Base-by-base conservation (phyloP, 192 early-diverging fungal species). In the Pilaira anomala region DNA sequence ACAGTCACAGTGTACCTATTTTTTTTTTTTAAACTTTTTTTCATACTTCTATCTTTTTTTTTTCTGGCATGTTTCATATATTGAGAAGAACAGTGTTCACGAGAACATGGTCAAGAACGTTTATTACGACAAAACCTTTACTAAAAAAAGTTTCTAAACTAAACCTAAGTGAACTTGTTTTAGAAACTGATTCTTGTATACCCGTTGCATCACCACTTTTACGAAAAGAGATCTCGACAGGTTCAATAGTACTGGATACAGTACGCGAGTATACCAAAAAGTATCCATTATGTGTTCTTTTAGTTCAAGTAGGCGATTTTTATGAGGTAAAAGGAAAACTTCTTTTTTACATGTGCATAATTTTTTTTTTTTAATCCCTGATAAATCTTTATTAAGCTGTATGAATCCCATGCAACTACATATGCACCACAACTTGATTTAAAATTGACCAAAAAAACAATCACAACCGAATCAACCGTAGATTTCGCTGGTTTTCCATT, bases 251-350 rank as follows among this genome's bases (percentile, higher is more conserved):
- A 5, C 36, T 76, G 16, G 68, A 76, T 55, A 52, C 64, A 2
- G 86, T 87, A 12, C 79, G 83, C 41, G 63, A 79, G 48, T 76
- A 70, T 51, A 78, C 85, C 33, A 68, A 77, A 28, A 68, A 82
- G 18, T 85, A 92, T 62, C 88, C 88, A 0, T 57, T 78, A 21
- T 87, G 88, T 63, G 85, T 90, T 16, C 68, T 92, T 1, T 77
- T 92, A 12, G 79, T 86, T 14, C 84, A 85, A 30, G 90, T 92
- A 19, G 90, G 90, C n/a, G 85, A 87, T 57, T 90, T 92, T 60
- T 92, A 90, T 69, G 90, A 92, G 74, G 82, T 84, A 80, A 59
- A 9, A 9, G 12, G 13, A 46, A 36, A 36, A 3, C 33, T n/a
- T n/a, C n/a, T n/a, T n/a, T n/a, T n/a, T 19, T 26, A 40, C 49